Evolutionary conservation across 1,284 basidiomycete genomes (phyloP), one percentile per base, ranked within the genome.

Genomic region (Pseudozyma sp.): DNA sequence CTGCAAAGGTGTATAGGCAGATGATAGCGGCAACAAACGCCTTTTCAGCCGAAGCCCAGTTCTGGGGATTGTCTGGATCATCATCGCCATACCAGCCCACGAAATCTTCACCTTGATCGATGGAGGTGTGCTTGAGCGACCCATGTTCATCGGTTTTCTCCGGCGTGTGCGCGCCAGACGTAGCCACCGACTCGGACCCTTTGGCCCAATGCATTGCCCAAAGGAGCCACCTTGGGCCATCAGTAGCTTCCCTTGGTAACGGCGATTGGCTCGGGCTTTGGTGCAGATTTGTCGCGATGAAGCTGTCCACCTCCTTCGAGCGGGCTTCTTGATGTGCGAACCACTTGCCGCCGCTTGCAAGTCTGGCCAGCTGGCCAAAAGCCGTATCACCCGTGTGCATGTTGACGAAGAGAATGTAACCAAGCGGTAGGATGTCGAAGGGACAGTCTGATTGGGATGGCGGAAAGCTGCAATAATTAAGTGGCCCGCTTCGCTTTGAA

Each of bases 1-100:
- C 86, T 69, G 89, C 88, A 42, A 89, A 83, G n/a, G 79, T 72
- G 35, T 85, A 57, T 12, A 81, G 45, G 18, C 57, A 65, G 49
- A 85, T 77, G 11, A 79, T 42, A 11, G 51, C 39, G 34, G 70
- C 76, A 42, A 83, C 72, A 5, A 81, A 72, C 45, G 59, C 8
- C 34, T 83, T 82, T 56, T 79, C 67, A 21, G 38, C 34, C 0
- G 43, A 44, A 1, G 54, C 47, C 79, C 79, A 84, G 60, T 84
- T 85, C 12, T 66, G 52, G 4, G 82, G 82, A 44, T 74, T 77
- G 3, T 57, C 71, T 3, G 76, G 74, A 53, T 83, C 82, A 1
- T 77, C 60, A 13, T 59, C 54, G 38, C 76, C 77, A 38, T 83
- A 78, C 79, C 82, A 83, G 31, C 75, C 66, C 2, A 90, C 87